A percentile compares a stretch with the other conserved stretches of the same genome.
Evolutionary conservation across 345 rosid species (phyloP).

Genomic region (Leavenworthia alabamica): DNA sequence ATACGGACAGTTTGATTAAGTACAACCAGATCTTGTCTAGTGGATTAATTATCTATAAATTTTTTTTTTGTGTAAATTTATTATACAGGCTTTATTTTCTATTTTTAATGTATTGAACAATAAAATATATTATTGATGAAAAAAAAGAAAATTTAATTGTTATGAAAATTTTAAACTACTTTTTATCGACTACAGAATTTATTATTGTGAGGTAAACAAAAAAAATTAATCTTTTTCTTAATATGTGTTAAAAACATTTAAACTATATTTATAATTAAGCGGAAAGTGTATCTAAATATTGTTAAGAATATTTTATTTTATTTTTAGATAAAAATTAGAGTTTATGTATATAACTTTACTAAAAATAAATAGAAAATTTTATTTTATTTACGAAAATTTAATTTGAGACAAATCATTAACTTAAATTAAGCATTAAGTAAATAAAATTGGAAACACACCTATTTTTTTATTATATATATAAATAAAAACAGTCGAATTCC

Average conservation of each 20-base stretch:
- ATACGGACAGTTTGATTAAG: constrained; percentile 22
- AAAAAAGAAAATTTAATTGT: too few species aligned
- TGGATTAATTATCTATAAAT: neutral
- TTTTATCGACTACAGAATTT: too few species aligned
- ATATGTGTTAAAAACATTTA: too few species aligned
- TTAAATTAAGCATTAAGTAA: neutral
- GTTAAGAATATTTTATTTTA: too few species aligned
- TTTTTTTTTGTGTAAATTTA: neutral
- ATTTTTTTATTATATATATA: neutral
- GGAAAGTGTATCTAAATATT: too few species aligned
- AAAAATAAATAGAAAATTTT: neutral
- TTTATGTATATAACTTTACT: neutral
- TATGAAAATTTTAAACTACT: too few species aligned
- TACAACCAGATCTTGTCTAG: constrained; percentile 21
- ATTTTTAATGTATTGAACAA: neutral
- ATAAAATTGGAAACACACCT: neutral
- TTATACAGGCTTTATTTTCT: neutral
- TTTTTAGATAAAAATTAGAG: neutral
- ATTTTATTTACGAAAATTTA: neutral
- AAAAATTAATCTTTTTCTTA: too few species aligned
- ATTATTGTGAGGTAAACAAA: too few species aligned
- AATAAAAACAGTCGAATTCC: neutral
- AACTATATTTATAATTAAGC: too few species aligned
- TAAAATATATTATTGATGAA: too few species aligned
- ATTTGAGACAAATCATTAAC: neutral